Evolutionary conservation across 2,329 filamentous ascomycete genomes (phyloP).

Genomic region (Aspergillaceae sp.): DNA sequence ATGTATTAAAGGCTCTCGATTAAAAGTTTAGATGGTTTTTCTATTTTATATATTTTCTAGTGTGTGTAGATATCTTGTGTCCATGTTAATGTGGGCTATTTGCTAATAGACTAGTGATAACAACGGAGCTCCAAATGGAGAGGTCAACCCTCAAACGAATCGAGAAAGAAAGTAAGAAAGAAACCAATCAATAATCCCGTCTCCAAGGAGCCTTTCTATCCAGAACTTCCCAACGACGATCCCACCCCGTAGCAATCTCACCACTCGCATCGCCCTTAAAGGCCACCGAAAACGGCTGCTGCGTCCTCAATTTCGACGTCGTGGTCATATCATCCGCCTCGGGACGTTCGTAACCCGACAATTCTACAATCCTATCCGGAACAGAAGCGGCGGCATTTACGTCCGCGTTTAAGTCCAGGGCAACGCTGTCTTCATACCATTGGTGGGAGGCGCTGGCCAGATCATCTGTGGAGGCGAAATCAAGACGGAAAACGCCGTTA

Average conservation of each 20-base stretch:
- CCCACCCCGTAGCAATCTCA: constrained; percentile 26
- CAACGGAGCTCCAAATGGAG: no score
- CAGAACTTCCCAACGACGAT: constrained; percentile 29
- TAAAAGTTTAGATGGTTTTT: no score
- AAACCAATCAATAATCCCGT: constrained; percentile 8
- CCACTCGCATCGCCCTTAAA: constrained; percentile 11
- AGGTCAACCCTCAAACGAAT: no score
- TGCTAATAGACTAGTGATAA: no score
- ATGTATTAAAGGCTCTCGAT: no score
- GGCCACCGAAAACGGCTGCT: constrained; percentile 21
- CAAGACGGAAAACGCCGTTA: constrained; percentile 34
- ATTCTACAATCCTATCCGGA: constrained; percentile 20
- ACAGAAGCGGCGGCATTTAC: constrained; percentile 5
- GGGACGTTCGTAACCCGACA: constrained; percentile 39
- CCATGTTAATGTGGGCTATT: no score
- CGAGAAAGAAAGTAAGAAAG: background rate
- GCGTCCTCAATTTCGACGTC: constrained; percentile 27
- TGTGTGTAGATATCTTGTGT: no score
- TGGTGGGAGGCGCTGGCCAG: constrained; percentile 19
- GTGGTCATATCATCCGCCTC: constrained; percentile 22
- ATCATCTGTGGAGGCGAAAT: constrained; percentile 39
- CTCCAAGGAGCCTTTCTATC: constrained; percentile 24
- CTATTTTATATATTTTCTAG: no score
- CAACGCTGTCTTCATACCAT: constrained; percentile 28
- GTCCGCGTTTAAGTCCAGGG: constrained; percentile 11